These are phyloP conservation scores for Lepidium campestre DNA, from an alignment of 441 rosid species.

Conservation along the genomic window DNA sequence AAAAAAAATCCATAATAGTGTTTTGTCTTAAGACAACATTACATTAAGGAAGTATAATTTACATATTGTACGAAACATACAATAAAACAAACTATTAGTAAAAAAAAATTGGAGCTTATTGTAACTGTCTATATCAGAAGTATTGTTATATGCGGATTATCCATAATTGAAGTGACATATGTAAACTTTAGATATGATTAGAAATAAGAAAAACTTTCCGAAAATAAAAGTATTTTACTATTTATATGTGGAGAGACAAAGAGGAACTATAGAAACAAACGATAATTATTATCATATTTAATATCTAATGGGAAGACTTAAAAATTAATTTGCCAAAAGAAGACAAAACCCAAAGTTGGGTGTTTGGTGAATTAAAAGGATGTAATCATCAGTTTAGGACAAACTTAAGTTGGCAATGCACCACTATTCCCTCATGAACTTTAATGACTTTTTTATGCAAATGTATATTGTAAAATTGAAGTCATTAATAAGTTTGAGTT, in stretches of 20 bases:
- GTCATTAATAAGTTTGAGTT: not conserved
- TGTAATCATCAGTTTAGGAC: not conserved
- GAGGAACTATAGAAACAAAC: not conserved
- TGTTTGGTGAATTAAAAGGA: slow-evolving; percentile 21
- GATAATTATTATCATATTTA: not conserved
- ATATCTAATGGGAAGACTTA: not conserved
- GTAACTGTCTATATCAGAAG: no score
- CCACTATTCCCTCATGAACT: not conserved
- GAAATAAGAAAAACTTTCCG: not conserved
- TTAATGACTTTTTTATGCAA: not conserved
- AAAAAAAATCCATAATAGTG: not conserved
- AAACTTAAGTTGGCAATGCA: slow-evolving; percentile 11
- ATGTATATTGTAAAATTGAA: not conserved
- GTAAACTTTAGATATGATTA: not conserved
- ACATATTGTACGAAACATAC: not conserved
- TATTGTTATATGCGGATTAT: not conserved
- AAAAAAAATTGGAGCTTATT: no score
- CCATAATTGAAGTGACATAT: not conserved
- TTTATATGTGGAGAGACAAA: slow-evolving; percentile 6
- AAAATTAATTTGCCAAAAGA: slow-evolving; percentile 2
- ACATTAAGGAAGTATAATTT: not conserved
- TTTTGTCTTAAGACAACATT: not conserved
- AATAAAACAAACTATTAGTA: no score
- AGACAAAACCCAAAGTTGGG: slow-evolving; percentile 11
- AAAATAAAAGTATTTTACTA: not conserved